Base-by-base conservation (phyloP, 441 rosid species). In the Aleurites moluccanus region DNA sequence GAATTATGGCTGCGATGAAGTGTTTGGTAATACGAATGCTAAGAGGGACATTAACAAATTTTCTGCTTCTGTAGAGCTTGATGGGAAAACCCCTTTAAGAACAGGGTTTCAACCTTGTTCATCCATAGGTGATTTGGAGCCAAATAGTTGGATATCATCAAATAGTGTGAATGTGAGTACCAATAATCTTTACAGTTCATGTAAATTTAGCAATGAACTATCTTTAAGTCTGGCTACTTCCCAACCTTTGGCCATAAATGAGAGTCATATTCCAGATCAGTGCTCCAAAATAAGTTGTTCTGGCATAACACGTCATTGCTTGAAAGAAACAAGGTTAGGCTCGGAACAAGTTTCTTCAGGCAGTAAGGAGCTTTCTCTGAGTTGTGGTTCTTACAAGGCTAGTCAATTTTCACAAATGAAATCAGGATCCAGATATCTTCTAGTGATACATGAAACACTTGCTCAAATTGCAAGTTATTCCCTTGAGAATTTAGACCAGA, bases 381-480 rank as follows among this genome's bases (percentile, higher is more conserved):
- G 88, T 73, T 84, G 79, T 53, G 67, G 83, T 73, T 78, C 90
- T 14, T 65, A 67, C 25, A 66, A 77, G 59, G 73, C 80, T 33
- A 73, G 80, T 67, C 87, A 85, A 44, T 83, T 79, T 73, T 80
- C 85, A 21, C 82, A 78, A 56, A 73, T 85, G n/a, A 80, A 88
- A 69, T 76, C 82, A 13, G 90, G 92, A 68, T 92, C 99, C 0
- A 85, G 75, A 79, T 93, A 88, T 77, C 92, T 91, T 65, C 85
- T 74, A 15, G 90, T 87, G 25, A 83, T 93, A 75, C 99, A 93
- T 84, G 97, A 90, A 74, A 87, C 93, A 78, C 94, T 95, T 35
- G 82, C 94, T 80, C 91, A 91, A 77, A 83, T 95, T 60, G 95
- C 98, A 23, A 83, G 87, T 77, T 93, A 77, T 84, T 88, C 99